Evolutionary conservation across 805 yeast genomes (phyloP).

Genomic region (Myxozyma melibiosi): DNA sequence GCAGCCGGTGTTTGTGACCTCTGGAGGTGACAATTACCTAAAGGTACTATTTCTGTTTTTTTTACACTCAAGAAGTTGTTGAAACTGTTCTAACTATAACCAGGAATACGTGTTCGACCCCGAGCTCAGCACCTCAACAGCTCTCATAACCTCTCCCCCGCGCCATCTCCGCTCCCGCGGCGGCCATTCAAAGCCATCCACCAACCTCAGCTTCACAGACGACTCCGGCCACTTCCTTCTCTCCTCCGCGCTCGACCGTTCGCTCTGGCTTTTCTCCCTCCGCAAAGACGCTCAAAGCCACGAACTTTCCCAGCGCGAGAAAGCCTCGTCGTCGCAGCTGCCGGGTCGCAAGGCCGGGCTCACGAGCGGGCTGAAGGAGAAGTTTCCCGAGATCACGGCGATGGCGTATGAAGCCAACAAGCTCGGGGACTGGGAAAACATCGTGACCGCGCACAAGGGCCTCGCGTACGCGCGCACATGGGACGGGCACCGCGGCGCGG

Average conservation of each 20-base stretch:
- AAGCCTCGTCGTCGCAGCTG: slow-evolving; percentile 44
- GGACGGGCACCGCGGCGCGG: slow-evolving; percentile 76
- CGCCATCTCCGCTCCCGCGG: slow-evolving; percentile 90
- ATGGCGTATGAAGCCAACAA: slow-evolving; percentile 36
- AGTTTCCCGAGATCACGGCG: slow-evolving; percentile 69
- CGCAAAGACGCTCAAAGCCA: slow-evolving; percentile 97
- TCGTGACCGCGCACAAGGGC: slow-evolving; percentile 84
- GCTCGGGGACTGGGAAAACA: slow-evolving; percentile 72
- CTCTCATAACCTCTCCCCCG: slow-evolving; percentile 73
- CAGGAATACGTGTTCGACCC: slow-evolving; percentile 91
- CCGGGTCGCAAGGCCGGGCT: slow-evolving; percentile 35
- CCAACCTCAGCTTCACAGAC: slow-evolving; percentile 72
- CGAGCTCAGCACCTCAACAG: slow-evolving; percentile 61
- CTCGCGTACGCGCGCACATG: slow-evolving; percentile 87
- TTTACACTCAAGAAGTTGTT: not conserved
- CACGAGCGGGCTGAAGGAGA: slow-evolving; percentile 49
- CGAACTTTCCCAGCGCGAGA: slow-evolving; percentile 78
- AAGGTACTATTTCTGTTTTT: slow-evolving; percentile 42
- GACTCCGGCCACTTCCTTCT: slow-evolving; percentile 78
- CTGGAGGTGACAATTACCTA: slow-evolving; percentile 87
- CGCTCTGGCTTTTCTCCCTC: slow-evolving; percentile 89
- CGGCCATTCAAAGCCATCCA: slow-evolving; percentile 95
- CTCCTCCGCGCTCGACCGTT: slow-evolving; percentile 82
- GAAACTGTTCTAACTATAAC: not conserved
- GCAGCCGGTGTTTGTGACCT: slow-evolving; percentile 85